Evolutionary conservation across 192 early-diverging fungal genomes (phyloP), one percentile per base, ranked within the genome.

Genomic region (Coemansia sp.): DNA sequence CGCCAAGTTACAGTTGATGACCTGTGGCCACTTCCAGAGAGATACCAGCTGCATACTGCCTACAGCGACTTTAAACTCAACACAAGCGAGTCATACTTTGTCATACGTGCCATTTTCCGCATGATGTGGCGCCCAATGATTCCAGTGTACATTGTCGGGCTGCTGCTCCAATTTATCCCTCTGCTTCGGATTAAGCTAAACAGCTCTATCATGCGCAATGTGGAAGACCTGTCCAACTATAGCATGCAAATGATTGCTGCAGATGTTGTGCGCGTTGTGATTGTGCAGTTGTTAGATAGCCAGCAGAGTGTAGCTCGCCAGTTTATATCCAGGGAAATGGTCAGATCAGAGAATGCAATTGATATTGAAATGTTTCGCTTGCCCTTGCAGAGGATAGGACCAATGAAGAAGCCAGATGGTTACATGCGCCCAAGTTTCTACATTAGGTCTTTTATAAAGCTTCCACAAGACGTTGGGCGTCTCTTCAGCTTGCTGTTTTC

Each of bases 81-180:
- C 40, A 53, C 53, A 24, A 59, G 63, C 31, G 72, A 79, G 51
- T 42, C 33, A 1, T 38, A 74, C 10, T 79, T 79, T 63, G 38
- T 79, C 10, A 9, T 79, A 9, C 71, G 65, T 1, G 77, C 77
- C 13, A 65, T 79, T 18, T 39, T 70, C 16, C 61, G 69, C 5
- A 55, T 64, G 65, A 63, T 61, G 16, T 79, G 77, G 77, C 68
- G 68, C 6, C 61, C 67, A 14, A 56, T 79, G 42, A 26, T 71
- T 34, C 77, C 71, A 2, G 16, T 71, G 13, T 71, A 67, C 36
- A 37, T 68, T 9, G 40, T 60, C 3, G 64, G 63, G 7, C 21
- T 60, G 16, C n/a, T 74, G 11, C 14, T 65, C 0, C 57, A 65
- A 24, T 46, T 51, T 5, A 18, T 63, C 1, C 26, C 26, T 18